A percentile compares a stretch with the other conserved stretches of the same genome.
phyloP scores from a whole-genome alignment of 805 yeast species.

The Kockiozyma suomiensis region DNA sequence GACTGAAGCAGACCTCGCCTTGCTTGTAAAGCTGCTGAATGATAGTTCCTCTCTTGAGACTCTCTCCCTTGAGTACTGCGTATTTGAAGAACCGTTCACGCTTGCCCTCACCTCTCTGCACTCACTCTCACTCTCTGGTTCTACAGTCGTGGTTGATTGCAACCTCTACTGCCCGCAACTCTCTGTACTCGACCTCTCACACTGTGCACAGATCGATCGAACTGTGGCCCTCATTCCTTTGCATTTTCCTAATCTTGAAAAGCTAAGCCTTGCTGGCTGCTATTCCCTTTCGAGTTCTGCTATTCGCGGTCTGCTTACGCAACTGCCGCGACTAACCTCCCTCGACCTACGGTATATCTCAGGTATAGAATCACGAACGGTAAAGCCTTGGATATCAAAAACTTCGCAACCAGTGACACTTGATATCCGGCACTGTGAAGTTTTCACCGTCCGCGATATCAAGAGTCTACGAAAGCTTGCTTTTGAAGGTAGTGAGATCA shows the following conservation, averaged over 20 bases:
- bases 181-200: conserved; percentile 10
- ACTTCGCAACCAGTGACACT: background rate
- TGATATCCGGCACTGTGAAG: conserved; percentile 2
- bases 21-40: background rate
- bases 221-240: conserved; percentile 5
- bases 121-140: background rate
- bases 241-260: background rate
- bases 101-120: background rate
- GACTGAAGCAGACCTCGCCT: background rate
- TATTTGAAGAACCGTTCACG: background rate
- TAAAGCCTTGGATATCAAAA: background rate
- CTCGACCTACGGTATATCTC: background rate
- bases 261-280: conserved; percentile 17
- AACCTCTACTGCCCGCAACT: background rate
- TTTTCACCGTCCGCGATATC: conserved; percentile 6
- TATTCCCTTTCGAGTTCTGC: background rate
- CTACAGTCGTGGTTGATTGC: background rate
- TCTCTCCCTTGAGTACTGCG: background rate
- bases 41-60: background rate
- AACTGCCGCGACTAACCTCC: background rate
- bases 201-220: background rate
- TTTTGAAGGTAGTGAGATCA: background rate
- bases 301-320: background rate
- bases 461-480: background rate
- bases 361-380: background rate